phyloP scores from a whole-genome alignment of 257 asterid species.

The Plectranthus barbatus region DNA sequence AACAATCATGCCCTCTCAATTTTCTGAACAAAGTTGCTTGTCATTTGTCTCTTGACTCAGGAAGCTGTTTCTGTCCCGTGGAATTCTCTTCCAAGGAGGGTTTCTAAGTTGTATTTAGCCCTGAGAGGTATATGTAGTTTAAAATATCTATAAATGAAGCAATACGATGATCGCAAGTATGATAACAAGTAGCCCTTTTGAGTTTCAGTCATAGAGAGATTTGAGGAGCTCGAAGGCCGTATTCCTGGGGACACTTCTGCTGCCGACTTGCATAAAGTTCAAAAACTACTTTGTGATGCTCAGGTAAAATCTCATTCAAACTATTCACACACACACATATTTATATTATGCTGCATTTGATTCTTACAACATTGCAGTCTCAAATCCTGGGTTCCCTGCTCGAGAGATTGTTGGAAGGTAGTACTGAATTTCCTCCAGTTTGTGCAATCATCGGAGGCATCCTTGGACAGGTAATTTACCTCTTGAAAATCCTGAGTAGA shows the following conservation, averaged over 20 bases:
- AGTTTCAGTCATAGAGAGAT: slow-evolving; percentile 68
- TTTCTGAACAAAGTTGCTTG: neutral
- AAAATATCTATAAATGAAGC: no score
- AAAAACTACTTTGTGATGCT: slow-evolving; percentile 54
- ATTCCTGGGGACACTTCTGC: slow-evolving; percentile 65
- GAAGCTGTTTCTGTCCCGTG: slow-evolving; percentile 85
- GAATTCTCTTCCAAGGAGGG: slow-evolving; percentile 76
- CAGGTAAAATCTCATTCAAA: slow-evolving; percentile 35
- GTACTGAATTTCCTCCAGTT: slow-evolving; percentile 84
- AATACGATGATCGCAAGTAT: no score
- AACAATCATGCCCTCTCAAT: neutral
- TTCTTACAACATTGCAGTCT: slow-evolving; percentile 45
- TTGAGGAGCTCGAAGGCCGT: slow-evolving; percentile 69
- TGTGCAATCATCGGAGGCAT: slow-evolving; percentile 89
- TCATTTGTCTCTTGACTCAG: slow-evolving; percentile 29
- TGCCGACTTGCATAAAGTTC: slow-evolving; percentile 57
- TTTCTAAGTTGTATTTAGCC: slow-evolving; percentile 76
- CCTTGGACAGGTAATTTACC: slow-evolving; percentile 79
- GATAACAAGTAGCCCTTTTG: no score
- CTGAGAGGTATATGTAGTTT: slow-evolving; percentile 63
- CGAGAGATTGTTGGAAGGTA: slow-evolving; percentile 57
- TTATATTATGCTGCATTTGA: slow-evolving; percentile 3
- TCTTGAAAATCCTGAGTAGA: neutral
- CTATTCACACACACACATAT: neutral
- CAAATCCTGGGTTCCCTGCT: slow-evolving; percentile 74